A percentile compares a stretch with the other conserved stretches of the same genome.
Conservation (phyloP, 306 rosid species). For the Prunus padus region DNA sequence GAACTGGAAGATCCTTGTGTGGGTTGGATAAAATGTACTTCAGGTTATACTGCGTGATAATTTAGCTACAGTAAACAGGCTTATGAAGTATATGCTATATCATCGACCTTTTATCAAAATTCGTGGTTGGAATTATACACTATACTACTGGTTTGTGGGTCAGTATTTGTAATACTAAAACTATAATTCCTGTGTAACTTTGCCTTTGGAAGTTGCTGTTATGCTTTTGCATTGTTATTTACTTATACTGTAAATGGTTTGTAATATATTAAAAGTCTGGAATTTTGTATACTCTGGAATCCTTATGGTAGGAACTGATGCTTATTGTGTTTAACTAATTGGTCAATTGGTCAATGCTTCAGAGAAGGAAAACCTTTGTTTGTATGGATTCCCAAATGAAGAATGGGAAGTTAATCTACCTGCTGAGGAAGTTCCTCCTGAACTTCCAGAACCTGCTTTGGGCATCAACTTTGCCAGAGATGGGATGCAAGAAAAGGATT, state of each 20-base stretch:
- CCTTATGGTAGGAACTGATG: background rate
- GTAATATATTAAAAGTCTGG: background rate
- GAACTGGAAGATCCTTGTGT: background rate
- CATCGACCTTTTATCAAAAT: background rate
- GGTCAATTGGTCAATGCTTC: slow-evolving; percentile 21
- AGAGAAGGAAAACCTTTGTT: slow-evolving; percentile 61
- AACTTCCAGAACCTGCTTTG: slow-evolving; percentile 58
- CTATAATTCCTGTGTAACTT: too few relatives aligned
- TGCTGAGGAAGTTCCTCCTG: slow-evolving; percentile 62
- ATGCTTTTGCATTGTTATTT: background rate
- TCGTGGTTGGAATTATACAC: background rate
- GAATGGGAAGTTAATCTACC: slow-evolving; percentile 60
- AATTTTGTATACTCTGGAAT: background rate
- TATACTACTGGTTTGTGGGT: background rate
- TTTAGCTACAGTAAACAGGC: background rate
- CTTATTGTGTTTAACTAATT: slow-evolving; percentile 8
- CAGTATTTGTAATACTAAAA: background rate
- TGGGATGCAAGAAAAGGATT: slow-evolving; percentile 56
- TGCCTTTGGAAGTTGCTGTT: background rate
- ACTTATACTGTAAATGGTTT: background rate
- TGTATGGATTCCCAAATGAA: slow-evolving; percentile 53
- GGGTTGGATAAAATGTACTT: background rate
- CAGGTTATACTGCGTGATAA: background rate
- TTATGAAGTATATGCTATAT: background rate
- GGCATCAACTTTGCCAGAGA: slow-evolving; percentile 71